Percentiles rank a stretch among this genome's conserved stretches.
Conservation (phyloP, 2,329 filamentous ascomycete species). For the Aspergillus fructus region DNA sequence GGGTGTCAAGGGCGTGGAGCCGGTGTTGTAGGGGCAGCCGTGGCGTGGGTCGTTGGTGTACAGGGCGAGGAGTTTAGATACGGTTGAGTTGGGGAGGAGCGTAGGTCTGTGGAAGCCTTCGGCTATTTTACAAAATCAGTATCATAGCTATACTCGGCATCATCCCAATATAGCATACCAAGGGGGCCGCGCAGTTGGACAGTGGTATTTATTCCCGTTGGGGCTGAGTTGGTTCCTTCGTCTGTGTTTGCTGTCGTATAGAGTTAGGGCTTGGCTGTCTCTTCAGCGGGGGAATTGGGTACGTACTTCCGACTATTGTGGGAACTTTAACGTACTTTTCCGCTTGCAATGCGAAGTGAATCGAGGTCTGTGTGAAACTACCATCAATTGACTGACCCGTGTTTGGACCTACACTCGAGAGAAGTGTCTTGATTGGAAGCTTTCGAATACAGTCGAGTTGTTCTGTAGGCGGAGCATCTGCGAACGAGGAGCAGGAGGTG, state of each 20-base stretch:
- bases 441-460: neutral
- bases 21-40: neutral
- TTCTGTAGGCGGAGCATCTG: neutral
- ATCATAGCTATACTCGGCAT: no score
- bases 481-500: neutral
- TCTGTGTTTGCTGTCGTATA: neutral
- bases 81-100: neutral
- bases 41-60: neutral
- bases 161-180: neutral
- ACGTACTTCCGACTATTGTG: constrained; percentile 1
- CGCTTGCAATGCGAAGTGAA: neutral
- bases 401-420: neutral
- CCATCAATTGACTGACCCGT: neutral
- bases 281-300: neutral
- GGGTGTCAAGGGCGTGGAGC: neutral
- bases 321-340: neutral
- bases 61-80: neutral
- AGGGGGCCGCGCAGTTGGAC: neutral
- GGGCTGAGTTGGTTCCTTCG: neutral
- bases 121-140: neutral
- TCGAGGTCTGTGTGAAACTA: neutral
- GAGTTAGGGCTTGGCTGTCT: neutral
- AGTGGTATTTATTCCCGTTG: neutral
- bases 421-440: neutral
- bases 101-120: neutral